Evolutionary conservation across 2,329 filamentous ascomycete species (phyloP), one percentile per base, ranked within the genome.

Genomic region (Talaromyces sp.): DNA sequence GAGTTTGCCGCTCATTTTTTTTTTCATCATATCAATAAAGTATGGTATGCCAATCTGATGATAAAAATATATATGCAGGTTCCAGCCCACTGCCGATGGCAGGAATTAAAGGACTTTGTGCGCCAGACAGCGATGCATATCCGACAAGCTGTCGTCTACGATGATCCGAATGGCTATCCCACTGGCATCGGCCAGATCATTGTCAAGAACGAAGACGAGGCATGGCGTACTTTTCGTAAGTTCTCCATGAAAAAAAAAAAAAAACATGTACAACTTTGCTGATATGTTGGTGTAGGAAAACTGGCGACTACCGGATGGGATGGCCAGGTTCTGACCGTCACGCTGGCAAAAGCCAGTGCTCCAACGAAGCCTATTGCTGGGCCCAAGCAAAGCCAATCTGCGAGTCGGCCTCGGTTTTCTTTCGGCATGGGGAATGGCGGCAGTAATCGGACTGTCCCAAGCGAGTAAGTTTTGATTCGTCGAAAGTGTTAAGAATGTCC

Each of bases 141-240:
- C 60, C 75, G 76, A 36, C 76, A 79, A 62, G 76, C 76, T 0
- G 76, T 78, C 18, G 76, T 79, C 23, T 78, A 78, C 59, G 76
- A 79, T 67, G 76, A 78, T 59, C 71, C 69, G 50, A 72, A 77
- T 62, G 76, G 76, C 4, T 73, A 76, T 58, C 75, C 76, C 23
- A 78, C 76, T 1, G 76, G 76, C 14, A 64, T 79, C 2, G 76
- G 76, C 2, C 76, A 79, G 65, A 79, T 78, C 55, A 79, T 79
- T 36, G 72, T 79, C 31, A 79, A 79, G 36, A 77, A 78, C 53
- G 75, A 78, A 65, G 76, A 78, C 18, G 76, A 78, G 59, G 76
- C 76, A 27, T 78, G 76, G 76, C 68, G 75, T 27, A 78, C 76
- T 36, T 79, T 77, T 61, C 73, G 76, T 79, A 63, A 30, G 73